Evolutionary conservation across 202 grass and related monocot genomes (phyloP).

Genomic region (Musa balbisiana): DNA sequence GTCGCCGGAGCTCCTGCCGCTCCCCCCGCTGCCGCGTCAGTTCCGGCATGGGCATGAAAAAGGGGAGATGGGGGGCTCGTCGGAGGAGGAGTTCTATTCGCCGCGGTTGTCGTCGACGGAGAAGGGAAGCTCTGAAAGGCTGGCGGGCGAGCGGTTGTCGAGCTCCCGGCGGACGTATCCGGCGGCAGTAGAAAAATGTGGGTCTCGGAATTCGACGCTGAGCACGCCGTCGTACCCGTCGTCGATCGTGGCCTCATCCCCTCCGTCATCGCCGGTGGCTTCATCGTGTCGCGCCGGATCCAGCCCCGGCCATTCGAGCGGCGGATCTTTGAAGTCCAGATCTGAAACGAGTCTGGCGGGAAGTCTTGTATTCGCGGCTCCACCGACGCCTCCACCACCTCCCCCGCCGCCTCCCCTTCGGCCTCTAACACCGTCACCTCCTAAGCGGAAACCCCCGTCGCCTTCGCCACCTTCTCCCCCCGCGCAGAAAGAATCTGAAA

Average conservation of each 20-base stretch:
- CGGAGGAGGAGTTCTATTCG: conserved; percentile 24
- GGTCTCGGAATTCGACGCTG: conserved; percentile 6
- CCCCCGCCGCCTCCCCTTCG: conserved; percentile 40
- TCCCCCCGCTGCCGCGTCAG: conserved; percentile 16
- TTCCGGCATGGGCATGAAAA: neutral
- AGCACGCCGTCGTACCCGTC: conserved; percentile 33
- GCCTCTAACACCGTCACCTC: conserved; percentile 53
- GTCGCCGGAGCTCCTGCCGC: conserved; percentile 23
- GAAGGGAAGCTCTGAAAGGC: conserved; percentile 7
- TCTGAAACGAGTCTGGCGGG: neutral
- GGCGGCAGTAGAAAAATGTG: conserved; percentile 11
- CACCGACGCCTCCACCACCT: conserved; percentile 28
- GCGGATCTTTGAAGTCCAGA: conserved; percentile 17
- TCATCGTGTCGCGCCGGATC: conserved; percentile 25
- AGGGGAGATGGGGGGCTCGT: neutral
- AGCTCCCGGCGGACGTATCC: conserved; percentile 16
- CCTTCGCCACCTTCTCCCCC: conserved; percentile 29
- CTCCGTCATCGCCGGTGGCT: conserved; percentile 6
- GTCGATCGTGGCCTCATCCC: conserved; percentile 19
- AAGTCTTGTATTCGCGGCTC: neutral
- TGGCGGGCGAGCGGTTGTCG: conserved; percentile 4
- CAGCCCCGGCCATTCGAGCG: conserved; percentile 3
- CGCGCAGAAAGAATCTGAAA: conserved; percentile 3
- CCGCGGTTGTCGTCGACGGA: conserved; percentile 13
- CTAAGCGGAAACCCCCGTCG: conserved; percentile 25